Evolutionary conservation across 176 grass and related monocot genomes (phyloP).

Genomic region (Rhynchospora breviuscula): DNA sequence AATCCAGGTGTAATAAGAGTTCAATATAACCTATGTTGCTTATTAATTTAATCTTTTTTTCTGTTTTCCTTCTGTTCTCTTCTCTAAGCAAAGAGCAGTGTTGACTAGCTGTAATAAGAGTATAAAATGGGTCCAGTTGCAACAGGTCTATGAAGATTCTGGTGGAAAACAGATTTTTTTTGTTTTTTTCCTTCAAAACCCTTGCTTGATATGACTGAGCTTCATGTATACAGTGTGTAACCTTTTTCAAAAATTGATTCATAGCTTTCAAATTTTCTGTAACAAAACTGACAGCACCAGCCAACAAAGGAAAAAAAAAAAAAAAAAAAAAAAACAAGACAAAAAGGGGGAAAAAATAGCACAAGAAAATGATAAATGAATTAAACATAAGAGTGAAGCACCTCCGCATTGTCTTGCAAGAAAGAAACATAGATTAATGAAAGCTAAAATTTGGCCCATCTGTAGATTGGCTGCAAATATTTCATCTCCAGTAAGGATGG

Average conservation of each 20-base stretch:
- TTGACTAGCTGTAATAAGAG: neutral
- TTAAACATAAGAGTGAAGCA: neutral
- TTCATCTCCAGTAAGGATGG: neutral
- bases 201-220: neutral
- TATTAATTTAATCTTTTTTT: neutral
- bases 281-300: neutral
- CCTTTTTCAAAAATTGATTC: neutral
- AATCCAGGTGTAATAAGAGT: neutral
- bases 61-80: neutral
- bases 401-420: neutral
- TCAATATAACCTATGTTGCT: neutral
- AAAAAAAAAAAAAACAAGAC: too few species aligned
- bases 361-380: neutral
- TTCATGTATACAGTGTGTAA: neutral
- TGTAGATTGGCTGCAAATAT: neutral
- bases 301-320: too few species aligned
- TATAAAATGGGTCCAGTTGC: neutral
- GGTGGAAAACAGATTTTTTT: neutral
- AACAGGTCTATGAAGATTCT: too few species aligned
- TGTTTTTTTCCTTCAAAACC: neutral
- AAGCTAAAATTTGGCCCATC: neutral
- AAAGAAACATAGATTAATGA: neutral
- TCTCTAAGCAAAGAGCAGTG: neutral
- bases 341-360: neutral
- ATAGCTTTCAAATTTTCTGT: neutral